A percentile compares a stretch with the other conserved stretches of the same genome.
phyloP scores from a whole-genome alignment of 768 basidiomycete genomes.

The Suillus decipiens region DNA sequence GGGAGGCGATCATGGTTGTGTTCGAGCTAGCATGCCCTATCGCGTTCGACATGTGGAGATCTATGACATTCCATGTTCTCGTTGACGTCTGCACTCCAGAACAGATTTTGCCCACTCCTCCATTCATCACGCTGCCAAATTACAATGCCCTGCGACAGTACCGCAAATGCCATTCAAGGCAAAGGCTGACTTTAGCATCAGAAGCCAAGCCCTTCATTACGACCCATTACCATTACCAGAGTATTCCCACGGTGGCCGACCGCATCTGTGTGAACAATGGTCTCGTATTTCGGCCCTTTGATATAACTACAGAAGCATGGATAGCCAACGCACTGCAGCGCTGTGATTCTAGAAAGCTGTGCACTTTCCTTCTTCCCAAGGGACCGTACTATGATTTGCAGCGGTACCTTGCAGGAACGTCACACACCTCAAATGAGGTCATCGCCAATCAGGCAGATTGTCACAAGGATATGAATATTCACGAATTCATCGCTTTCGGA shows the following conservation, averaged over 20 bases:
- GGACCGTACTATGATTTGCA: conserved; percentile 38
- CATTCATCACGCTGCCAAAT: no score
- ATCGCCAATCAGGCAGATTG: conserved; percentile 45
- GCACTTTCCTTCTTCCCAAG: conserved; percentile 35
- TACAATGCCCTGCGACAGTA: conserved; percentile 9
- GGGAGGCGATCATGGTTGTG: no score
- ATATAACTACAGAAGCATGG: conserved; percentile 22
- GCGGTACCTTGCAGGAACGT: conserved; percentile 35
- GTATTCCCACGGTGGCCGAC: conserved; percentile 18
- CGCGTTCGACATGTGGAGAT: no score
- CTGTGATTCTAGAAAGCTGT: conserved; percentile 16
- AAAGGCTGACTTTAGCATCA: conserved; percentile 25
- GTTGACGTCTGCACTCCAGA: no score
- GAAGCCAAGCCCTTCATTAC: conserved; percentile 23
- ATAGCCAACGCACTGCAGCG: conserved; percentile 13
- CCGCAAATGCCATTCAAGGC: conserved; percentile 17
- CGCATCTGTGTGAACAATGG: conserved; percentile 37
- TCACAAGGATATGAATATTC: conserved; percentile 40
- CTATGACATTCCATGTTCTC: no score
- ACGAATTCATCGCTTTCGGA: conserved; percentile 49
- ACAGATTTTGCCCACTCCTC: no score
- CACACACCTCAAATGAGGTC: conserved; percentile 44
- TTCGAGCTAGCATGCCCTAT: no score
- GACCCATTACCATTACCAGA: conserved; percentile 17
- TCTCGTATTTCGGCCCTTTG: conserved; percentile 34